phyloP scores from a whole-genome alignment of 2,329 filamentous ascomycete species.

The Aspergillus proliferans region DNA sequence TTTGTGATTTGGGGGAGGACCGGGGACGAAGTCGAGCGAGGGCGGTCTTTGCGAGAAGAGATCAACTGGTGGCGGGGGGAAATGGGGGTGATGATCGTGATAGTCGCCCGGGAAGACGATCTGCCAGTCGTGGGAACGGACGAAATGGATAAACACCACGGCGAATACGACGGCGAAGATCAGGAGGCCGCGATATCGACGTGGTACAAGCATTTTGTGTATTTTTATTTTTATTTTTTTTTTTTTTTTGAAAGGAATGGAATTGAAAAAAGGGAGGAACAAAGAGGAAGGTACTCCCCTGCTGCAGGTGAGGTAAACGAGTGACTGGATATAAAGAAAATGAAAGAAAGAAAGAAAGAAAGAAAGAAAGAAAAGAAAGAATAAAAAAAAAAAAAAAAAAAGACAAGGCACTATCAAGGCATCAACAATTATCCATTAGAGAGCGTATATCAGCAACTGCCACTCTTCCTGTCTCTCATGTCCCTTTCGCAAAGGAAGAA shows the following conservation, averaged over 20 bases:
- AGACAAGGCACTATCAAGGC: no score
- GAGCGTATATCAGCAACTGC: no score
- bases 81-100: slow-evolving; percentile 5
- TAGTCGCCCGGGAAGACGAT: neutral
- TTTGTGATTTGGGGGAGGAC: neutral
- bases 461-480: no score
- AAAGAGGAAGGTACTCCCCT: no score
- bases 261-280: slow-evolving; percentile 4
- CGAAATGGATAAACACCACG: slow-evolving; percentile 47
- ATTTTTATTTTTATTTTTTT: neutral
- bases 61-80: slow-evolving; percentile 10
- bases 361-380: no score
- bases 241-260: slow-evolving; percentile 1
- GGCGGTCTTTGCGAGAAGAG: neutral
- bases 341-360: no score
- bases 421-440: no score
- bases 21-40: neutral
- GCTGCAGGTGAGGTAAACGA: no score
- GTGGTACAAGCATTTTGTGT: slow-evolving; percentile 38
- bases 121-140: slow-evolving; percentile 37
- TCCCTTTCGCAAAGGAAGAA: no score
- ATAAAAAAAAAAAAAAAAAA: no score
- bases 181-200: slow-evolving; percentile 44
- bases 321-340: no score
- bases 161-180: slow-evolving; percentile 39